Percentiles rank a stretch among this genome's conserved stretches.
Evolutionary conservation across 177 flowering plant species (phyloP).

Genomic region (Telopea speciosissima): DNA sequence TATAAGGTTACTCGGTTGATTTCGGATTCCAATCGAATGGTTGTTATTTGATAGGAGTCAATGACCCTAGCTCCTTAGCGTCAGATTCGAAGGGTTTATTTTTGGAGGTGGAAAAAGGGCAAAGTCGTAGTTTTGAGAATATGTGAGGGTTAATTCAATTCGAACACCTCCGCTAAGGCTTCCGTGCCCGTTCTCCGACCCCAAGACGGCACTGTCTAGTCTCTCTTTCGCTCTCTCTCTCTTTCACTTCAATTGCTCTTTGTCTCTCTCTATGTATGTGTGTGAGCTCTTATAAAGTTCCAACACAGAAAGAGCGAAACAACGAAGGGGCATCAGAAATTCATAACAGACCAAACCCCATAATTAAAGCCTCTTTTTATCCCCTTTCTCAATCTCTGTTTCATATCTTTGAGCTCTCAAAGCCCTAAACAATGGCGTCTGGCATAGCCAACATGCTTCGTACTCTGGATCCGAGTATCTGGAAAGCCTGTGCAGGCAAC

Average conservation of each 20-base stretch:
- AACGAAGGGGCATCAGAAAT: background rate
- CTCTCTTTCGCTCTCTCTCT: background rate
- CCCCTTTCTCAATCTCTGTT: background rate
- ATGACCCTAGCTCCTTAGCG: too few species aligned
- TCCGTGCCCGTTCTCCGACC: constrained; percentile 28
- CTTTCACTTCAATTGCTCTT: background rate
- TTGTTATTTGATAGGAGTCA: too few species aligned
- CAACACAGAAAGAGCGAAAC: background rate
- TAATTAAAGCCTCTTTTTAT: too few species aligned
- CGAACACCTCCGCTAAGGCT: background rate
- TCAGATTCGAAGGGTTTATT: too few species aligned
- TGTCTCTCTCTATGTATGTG: too few species aligned
- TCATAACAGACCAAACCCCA: background rate
- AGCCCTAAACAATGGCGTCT: constrained; percentile 13
- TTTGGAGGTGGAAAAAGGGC: background rate
- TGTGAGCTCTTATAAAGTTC: too few species aligned
- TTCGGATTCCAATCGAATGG: too few species aligned
- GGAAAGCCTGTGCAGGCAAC: constrained; percentile 67
- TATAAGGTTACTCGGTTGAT: too few species aligned
- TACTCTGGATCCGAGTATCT: constrained; percentile 38
- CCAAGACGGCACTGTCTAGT: constrained; percentile 24
- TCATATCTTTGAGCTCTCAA: background rate
- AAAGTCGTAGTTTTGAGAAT: background rate
- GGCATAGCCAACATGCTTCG: background rate
- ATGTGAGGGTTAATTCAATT: background rate